Base-by-base conservation (phyloP, 108 stramenopile species). In the Nitzschia putrida region DNA sequence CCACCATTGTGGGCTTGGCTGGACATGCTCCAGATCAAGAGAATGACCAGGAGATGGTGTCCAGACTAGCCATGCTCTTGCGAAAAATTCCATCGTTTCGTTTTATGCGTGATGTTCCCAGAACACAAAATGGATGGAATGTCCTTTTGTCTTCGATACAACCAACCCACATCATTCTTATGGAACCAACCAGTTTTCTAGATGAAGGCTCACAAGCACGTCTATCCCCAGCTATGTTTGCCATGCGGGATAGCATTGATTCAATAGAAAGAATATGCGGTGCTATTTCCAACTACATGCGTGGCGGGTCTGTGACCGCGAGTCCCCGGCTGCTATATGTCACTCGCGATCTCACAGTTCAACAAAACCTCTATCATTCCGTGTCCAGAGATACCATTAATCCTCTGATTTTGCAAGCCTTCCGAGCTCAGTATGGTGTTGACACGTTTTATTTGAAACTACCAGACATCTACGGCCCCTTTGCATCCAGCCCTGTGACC, bases 111-210 rank as follows among this genome's bases (percentile, higher is more conserved):
- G 71, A 66, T 56, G 69, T 16, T 66, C 72, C 41, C 61, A 39
- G 54, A 71, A 81, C 52, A 51, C 53, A 44, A 54, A 72, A 44
- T 60, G 75, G 58, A 47, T 77, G 44, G 51, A 78, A 12, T 11
- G 61, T 77, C 47, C 34, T 72, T 44, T 42, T 89, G 8, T 43
- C 64, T 42, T 69, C 80, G 37, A 57, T 85, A 23, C 13, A 68
- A 43, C 82, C 84, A 5, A 80, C 85, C 22, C 85, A 86, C 73
- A 63, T 83, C 59, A 71, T 84, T 18, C 83, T 81, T 67, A 73
- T 87, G 14, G 49, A 58, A 54, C 13, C 59, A 8, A 51, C 38
- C 22, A 53, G 41, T 20, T 53, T 54, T 18, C 40, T 43, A 34
- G 24, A 21, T 44, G 53, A 40, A 11, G 11, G 47, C 20, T 8